Conservation (phyloP, 106 monocot genomes). For the Agapanthus africanus region DNA sequence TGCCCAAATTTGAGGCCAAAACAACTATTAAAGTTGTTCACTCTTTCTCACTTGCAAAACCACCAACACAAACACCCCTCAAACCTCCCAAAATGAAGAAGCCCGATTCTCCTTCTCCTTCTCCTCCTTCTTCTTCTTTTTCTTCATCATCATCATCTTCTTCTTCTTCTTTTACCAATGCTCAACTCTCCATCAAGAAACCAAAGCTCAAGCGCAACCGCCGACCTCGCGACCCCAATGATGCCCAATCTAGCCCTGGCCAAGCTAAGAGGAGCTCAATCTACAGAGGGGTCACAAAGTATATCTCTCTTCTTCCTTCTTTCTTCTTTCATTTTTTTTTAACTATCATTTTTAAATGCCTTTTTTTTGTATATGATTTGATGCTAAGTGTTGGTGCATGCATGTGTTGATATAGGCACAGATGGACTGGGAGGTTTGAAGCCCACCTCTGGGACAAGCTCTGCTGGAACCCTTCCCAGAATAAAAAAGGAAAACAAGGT, state of each 20-base stretch:
- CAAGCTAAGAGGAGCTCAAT: slow-evolving; percentile 36
- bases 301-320: not conserved
- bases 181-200: not conserved
- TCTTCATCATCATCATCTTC: not conserved
- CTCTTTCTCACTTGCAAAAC: not conserved
- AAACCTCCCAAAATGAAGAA: not conserved
- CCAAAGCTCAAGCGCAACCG: slow-evolving; percentile 5
- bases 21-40: not conserved
- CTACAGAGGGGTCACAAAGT: slow-evolving; percentile 65
- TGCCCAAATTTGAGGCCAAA: not conserved
- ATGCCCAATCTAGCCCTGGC: slow-evolving; percentile 2
- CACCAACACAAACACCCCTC: not conserved
- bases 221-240: not conserved
- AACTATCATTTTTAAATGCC: not conserved
- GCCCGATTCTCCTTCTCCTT: not conserved
- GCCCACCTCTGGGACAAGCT: slow-evolving; percentile 62
- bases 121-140: not conserved
- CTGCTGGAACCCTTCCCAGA: slow-evolving; percentile 35
- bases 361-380: not conserved
- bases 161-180: slow-evolving; percentile 5
- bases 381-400: slow-evolving; percentile 1
- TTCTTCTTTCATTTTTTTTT: not conserved
- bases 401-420: slow-evolving; percentile 27
- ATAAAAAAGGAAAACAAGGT: slow-evolving; percentile 66
- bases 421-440: slow-evolving; percentile 57